Conservation (phyloP, 192 early-diverging fungal species). For the Linnemannia elongata region DNA sequence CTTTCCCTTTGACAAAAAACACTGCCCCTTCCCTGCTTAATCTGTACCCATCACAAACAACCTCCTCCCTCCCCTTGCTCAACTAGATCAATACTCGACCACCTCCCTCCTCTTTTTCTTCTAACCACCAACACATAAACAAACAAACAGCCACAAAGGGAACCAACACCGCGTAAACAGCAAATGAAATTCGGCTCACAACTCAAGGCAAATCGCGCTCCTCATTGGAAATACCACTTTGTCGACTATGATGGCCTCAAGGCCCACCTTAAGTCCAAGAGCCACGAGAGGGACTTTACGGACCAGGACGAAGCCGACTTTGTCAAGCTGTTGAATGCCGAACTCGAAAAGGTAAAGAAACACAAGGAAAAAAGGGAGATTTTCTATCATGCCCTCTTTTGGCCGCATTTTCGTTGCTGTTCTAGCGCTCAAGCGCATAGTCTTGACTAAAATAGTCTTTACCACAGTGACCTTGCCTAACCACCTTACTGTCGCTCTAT, state of each 20-base stretch:
- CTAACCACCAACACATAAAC: neutral
- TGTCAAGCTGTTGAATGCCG: slow-evolving; percentile 84
- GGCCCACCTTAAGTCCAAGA: slow-evolving; percentile 77
- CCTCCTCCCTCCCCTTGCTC: neutral
- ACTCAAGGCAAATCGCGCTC: slow-evolving; percentile 73
- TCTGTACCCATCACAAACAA: neutral
- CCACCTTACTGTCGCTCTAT: neutral
- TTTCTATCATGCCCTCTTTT: neutral
- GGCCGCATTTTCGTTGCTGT: slow-evolving; percentile 10
- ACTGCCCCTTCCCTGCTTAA: neutral
- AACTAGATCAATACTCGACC: neutral
- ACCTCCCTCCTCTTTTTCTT: neutral
- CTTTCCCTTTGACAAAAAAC: neutral
- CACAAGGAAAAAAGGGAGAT: neutral
- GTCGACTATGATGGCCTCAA: slow-evolving; percentile 88
- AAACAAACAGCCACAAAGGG: neutral
- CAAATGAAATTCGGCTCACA: slow-evolving; percentile 92
- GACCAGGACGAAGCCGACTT: slow-evolving; percentile 90
- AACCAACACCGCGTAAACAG: neutral
- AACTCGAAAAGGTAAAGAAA: slow-evolving; percentile 86
- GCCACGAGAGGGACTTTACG: slow-evolving; percentile 75
- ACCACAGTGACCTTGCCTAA: neutral
- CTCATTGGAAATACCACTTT: slow-evolving; percentile 85
- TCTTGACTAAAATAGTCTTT: neutral
- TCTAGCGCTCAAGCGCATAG: neutral